These are phyloP conservation scores for Arthrobotrys musiformis DNA, from an alignment of 2,329 filamentous ascomycete species.

Conservation along the genomic window DNA sequence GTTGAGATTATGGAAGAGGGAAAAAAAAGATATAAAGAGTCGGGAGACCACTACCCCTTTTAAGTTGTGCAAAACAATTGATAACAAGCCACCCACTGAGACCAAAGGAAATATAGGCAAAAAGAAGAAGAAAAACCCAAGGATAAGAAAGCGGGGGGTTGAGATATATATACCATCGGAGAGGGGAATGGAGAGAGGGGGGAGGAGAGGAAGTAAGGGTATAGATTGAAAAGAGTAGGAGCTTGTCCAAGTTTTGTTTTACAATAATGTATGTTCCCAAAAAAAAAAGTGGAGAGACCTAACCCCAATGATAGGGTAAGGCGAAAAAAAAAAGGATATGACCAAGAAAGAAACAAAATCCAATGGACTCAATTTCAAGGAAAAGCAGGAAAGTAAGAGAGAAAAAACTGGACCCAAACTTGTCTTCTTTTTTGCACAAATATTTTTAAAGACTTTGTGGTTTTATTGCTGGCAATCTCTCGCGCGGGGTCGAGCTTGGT, in stretches of 20 bases:
- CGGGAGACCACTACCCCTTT: not conserved
- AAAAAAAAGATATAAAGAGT: not conserved
- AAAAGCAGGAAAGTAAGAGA: constrained; percentile 29
- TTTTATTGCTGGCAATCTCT: constrained; percentile 6
- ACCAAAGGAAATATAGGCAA: not conserved
- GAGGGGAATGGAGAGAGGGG: constrained; percentile 15
- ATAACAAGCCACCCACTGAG: constrained; percentile 16
- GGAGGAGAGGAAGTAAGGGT: constrained; percentile 34
- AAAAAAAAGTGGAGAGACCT: not conserved
- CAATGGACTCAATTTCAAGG: constrained; percentile 14
- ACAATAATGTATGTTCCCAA: constrained; percentile 43
- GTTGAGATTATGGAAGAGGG: not conserved
- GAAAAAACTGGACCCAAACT: constrained; percentile 53
- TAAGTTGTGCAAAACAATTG: constrained; percentile 6
- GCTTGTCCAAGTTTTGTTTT: constrained; percentile 38
- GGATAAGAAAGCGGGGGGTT: not conserved
- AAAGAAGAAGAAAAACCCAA: not conserved
- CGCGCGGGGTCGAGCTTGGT: not conserved
- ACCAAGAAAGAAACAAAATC: constrained; percentile 41
- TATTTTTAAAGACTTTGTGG: constrained; percentile 53
- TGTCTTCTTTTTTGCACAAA: constrained; percentile 50
- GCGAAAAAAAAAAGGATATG: constrained; percentile 42
- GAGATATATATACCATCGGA: constrained; percentile 3
- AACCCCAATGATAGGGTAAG: not conserved
- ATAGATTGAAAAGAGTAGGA: constrained; percentile 51